Conservation (phyloP, 345 rosid genomes). For the Dovyalis caffra region DNA sequence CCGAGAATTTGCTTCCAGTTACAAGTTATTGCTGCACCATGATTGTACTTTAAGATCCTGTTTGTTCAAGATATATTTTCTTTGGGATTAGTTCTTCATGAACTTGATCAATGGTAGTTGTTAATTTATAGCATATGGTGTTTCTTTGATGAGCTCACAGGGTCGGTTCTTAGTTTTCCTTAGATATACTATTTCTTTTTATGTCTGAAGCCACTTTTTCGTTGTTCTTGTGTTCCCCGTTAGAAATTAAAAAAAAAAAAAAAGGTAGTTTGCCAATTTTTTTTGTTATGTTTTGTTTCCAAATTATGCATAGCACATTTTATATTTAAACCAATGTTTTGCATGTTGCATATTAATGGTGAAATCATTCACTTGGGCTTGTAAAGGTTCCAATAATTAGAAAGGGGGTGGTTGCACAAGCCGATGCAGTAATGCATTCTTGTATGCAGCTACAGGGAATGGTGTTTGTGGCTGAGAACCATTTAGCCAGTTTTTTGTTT, state of each 20-base stretch:
- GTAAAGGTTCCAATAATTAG: neutral
- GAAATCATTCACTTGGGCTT: neutral
- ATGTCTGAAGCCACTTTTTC: neutral
- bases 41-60: neutral
- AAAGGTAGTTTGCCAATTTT: neutral
- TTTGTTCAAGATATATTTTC: neutral
- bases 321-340: neutral
- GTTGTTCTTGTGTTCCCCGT: neutral
- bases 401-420: neutral
- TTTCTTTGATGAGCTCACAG: neutral
- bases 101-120: neutral
- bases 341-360: neutral
- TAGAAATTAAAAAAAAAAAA: neutral
- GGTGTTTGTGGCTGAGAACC: neutral
- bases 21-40: neutral
- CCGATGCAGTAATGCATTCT: neutral
- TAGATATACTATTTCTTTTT: neutral
- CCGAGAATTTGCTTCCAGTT: neutral
- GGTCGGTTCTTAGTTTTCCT: neutral
- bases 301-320: neutral
- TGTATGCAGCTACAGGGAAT: neutral
- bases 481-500: neutral
- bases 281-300: neutral
- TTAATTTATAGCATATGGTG: neutral
- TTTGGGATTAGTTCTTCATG: neutral